Conservation (phyloP, 1,139 yeast species). For the Yamadazyma pseudoaaseri region DNA sequence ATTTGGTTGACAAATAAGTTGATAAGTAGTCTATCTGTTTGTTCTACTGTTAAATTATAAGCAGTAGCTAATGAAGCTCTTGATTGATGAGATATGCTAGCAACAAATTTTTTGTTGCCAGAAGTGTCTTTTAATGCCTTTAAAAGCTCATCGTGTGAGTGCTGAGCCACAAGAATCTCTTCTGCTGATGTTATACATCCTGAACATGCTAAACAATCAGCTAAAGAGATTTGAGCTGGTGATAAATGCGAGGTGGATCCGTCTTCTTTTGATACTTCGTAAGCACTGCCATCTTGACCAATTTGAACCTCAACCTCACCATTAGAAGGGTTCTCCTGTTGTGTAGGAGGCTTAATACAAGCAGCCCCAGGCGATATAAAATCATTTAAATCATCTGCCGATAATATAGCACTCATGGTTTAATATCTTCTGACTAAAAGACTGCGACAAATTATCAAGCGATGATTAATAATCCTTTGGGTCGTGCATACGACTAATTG, state of each 20-base stretch:
- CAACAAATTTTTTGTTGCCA: conserved; percentile 51
- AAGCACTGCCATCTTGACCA: conserved; percentile 63
- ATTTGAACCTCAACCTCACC: conserved; percentile 62
- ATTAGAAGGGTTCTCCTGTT: conserved; percentile 10
- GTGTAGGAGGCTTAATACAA: conserved; percentile 66
- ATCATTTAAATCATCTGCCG: conserved; percentile 90
- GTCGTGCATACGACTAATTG: too few relatives aligned
- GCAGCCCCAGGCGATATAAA: conserved; percentile 94
- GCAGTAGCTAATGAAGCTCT: conserved; percentile 81
- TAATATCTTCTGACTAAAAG: conserved; percentile 9
- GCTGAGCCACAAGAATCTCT: conserved; percentile 86
- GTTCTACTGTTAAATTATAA: conserved; percentile 48
- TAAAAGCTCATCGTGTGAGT: conserved; percentile 77
- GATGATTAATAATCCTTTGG: neutral
- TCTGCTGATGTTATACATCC: conserved; percentile 98
- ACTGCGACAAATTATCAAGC: conserved; percentile 8
- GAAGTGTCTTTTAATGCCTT: conserved; percentile 43
- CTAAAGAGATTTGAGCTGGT: conserved; percentile 84
- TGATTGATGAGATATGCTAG: conserved; percentile 83
- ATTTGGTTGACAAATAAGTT: conserved; percentile 57
- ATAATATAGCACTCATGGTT: conserved; percentile 78
- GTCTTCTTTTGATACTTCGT: conserved; percentile 64
- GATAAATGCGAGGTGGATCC: conserved; percentile 52
- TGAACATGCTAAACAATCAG: conserved; percentile 94
- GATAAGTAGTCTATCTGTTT: conserved; percentile 61